Conservation (phyloP, 2,329 filamentous ascomycete genomes). For the Xylariales sp. region DNA sequence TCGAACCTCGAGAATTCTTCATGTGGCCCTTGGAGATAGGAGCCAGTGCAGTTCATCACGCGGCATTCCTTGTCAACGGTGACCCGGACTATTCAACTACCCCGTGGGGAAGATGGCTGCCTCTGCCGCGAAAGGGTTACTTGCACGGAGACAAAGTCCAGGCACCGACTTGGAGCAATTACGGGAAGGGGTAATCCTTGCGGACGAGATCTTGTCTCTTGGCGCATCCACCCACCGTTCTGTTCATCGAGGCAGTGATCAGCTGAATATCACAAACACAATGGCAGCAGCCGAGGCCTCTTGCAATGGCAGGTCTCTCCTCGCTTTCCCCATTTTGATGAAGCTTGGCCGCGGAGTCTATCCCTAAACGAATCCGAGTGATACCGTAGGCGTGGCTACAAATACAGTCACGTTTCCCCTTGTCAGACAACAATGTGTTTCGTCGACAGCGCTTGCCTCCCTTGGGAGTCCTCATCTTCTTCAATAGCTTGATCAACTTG, state of each 20-base stretch:
- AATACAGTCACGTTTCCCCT: no score
- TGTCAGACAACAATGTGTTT: no score
- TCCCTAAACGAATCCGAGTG: neutral
- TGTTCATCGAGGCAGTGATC: neutral
- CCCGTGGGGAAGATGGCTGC: neutral
- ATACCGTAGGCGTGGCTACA: neutral
- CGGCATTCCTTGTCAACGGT: no score
- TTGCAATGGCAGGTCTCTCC: neutral
- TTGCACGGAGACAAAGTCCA: neutral
- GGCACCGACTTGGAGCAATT: neutral
- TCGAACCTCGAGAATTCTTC: no score
- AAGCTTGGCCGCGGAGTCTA: neutral
- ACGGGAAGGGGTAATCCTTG: slow-evolving; percentile 2
- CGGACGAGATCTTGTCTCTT: neutral
- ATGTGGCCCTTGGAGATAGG: no score
- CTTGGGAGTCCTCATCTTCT: no score
- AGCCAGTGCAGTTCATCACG: no score
- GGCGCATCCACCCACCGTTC: neutral
- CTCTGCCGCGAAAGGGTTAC: neutral
- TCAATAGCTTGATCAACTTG: no score
- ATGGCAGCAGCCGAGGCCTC: slow-evolving; percentile 1
- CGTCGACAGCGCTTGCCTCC: no score
- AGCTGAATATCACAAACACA: neutral
- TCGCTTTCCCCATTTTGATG: neutral
- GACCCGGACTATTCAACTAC: no score